Base-by-base conservation (phyloP, 352 stramenopile species). In the Plasmopara muralis region DNA sequence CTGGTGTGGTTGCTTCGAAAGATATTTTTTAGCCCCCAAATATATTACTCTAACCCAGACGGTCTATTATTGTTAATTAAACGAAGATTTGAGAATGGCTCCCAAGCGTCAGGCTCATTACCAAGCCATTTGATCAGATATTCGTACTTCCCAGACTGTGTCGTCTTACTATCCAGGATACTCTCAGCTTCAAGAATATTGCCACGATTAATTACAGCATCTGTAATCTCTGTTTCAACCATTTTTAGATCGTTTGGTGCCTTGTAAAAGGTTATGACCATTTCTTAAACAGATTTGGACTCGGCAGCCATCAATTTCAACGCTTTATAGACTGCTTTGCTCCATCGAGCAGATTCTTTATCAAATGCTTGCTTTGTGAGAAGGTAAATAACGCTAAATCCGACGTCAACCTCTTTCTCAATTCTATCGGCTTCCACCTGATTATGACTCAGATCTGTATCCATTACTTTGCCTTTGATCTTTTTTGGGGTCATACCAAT, bases 341-440 rank as follows among this genome's bases (percentile, higher is more conserved):
- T 56, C 52, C 46, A 73, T 56, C 42, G 41, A n/a, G 33, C 60
- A 33, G 28, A n/a, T 53, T 70, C 56, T 13, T 73, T 64, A 39
- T 42, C 50, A 31, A 69, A 69, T 37, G 33, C 34, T 1, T 44
- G 16, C 42, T 61, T 64, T 9, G 49, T 56, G 3, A 68, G 43
- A 9, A 40, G 30, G 44, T 65, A 62, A 0, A 47, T 2, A 0
- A 68, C 58, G 29, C 10, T 35, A 1, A 12, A 1, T 35, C 31
- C 31, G 7, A 35, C 31, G 6, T 35, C 31, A 12, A 12, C n/a
- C 33, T 65, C 42, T 18, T 57, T 56, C 9, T 58, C 39, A 44
- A 59, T n/a, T 46, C 66, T 35, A 16, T 42, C 37, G 1, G 6
- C 13, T 15, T 42, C 37, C 6, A 13, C 37, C 1, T 42, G 12